Evolutionary conservation across 306 rosid genomes (phyloP).

Genomic region (Albizia julibrissin): DNA sequence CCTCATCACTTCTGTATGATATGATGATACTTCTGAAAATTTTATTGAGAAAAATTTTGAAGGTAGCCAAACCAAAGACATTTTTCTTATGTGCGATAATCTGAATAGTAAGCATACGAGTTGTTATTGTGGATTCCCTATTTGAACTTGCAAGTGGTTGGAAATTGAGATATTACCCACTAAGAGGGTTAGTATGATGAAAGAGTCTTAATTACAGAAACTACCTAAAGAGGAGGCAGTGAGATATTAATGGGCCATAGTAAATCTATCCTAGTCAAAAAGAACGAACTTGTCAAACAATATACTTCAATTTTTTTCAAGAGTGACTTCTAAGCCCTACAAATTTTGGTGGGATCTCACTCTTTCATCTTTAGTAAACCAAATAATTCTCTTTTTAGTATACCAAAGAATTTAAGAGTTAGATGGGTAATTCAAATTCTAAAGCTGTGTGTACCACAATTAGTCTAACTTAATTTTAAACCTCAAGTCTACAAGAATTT

Average conservation of each 20-base stretch:
- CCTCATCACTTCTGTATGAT: constrained; percentile 40
- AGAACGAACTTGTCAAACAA: constrained; percentile 48
- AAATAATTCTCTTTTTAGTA: not conserved
- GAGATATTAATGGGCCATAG: constrained; percentile 77
- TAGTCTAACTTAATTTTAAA: not conserved
- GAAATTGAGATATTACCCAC: constrained; percentile 47
- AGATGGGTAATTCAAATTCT: not conserved
- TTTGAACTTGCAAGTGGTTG: constrained; percentile 46
- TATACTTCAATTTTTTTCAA: constrained; percentile 43
- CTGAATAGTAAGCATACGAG: not conserved
- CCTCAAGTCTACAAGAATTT: not conserved
- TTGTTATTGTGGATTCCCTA: constrained; percentile 13
- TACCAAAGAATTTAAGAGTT: not conserved
- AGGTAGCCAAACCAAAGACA: not conserved
- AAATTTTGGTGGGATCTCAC: constrained; percentile 44
- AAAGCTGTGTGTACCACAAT: not conserved
- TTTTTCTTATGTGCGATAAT: not conserved
- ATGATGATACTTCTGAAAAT: constrained; percentile 15
- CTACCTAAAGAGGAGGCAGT: constrained; percentile 58
- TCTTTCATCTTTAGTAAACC: not conserved
- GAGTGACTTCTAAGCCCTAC: constrained; percentile 62
- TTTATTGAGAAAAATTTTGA: not conserved
- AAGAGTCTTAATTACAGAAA: constrained; percentile 34
- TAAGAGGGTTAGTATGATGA: constrained; percentile 31
- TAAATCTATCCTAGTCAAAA: constrained; percentile 59